Percentiles rank a stretch among this genome's conserved stretches.
Evolutionary conservation across 371 early-diverging fungal genomes (phyloP).

Genomic region (Mucor irregularis): DNA sequence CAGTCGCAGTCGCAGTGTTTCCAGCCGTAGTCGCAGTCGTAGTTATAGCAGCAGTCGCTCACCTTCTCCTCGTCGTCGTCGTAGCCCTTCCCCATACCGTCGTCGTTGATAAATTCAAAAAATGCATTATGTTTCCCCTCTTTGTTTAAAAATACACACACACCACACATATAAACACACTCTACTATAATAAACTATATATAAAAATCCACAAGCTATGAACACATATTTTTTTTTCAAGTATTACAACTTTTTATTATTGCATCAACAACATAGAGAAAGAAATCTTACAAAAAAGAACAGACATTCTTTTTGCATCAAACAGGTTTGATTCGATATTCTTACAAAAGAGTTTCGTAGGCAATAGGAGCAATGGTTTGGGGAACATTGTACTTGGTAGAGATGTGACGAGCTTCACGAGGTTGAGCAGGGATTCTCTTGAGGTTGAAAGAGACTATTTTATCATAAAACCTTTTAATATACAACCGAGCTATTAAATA

Average conservation of each 20-base stretch:
- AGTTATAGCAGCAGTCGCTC: not conserved
- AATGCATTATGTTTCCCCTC: not conserved
- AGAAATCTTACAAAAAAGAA: not conserved
- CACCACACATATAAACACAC: not conserved
- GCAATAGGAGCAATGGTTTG: conserved; percentile 93
- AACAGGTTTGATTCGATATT: not conserved
- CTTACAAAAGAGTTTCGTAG: conserved; percentile 89
- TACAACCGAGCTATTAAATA: not conserved
- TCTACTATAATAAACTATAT: not conserved
- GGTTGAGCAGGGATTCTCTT: conserved; percentile 96
- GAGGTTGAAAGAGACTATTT: conserved; percentile 66
- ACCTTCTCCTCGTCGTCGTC: not conserved
- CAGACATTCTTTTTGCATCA: not conserved
- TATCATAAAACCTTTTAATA: not conserved
- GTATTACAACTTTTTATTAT: too few species aligned
- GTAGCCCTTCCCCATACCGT: not conserved
- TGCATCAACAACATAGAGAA: not conserved
- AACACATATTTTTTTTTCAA: not conserved
- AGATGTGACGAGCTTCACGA: conserved; percentile 89
- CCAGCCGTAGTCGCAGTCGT: not conserved
- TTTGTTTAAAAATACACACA: not conserved
- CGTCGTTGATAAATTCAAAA: not conserved
- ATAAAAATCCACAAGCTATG: too few species aligned
- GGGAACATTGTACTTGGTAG: conserved; percentile 89
- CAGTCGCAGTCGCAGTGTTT: not conserved